Evolutionary conservation across 257 asterid genomes (phyloP), one percentile per base, ranked within the genome.

Genomic region (Fraxinus excelsior): DNA sequence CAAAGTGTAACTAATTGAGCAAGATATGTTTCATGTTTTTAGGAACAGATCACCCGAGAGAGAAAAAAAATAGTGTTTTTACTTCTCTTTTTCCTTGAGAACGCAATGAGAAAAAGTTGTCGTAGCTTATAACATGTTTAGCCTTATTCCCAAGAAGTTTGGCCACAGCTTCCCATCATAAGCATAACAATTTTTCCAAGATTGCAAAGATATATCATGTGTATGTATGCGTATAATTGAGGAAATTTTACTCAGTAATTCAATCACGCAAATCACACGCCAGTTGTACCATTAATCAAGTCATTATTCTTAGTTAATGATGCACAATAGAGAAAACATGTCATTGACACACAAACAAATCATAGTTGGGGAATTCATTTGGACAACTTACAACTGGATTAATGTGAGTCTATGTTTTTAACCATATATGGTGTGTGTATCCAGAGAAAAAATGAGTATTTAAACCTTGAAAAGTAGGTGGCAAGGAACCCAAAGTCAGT

Each of bases 401-500:
- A 26, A 6, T 2, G 58, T 2, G 29, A 58, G 29, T 7, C 12
- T 58, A 7, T 58, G 66, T 58, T 21, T 21, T 51, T 19, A 51
- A 51, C 2, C 25, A 51, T 51, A 18, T 5, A 18, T 18, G 10
- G 62, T 51, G 62, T 51, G 9, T 18, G 9, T 19, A 18, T 19
- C 62, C 26, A 53, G 64, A 64, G 18, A 34, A 34, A 34, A 44
- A 62, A 29, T 26, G 66, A 76, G 76, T 28, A 75, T 66, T 58
- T 51, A 66, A 72, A 95, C 99, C 98, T 93, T 94, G 96, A 81
- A 96, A 96, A 35, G 97, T 90, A 78, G 96, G 97, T 29, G 98
- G 97, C 23, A 95, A 78, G 84, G 84, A 78, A 83, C 98, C 99
- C 87, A 95, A 85, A 70, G 98, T 92, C 9, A 95, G 91, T 5